These are phyloP conservation scores for Anacardium occidentale DNA, from an alignment of 345 rosid genomes.

Conservation along the genomic window DNA sequence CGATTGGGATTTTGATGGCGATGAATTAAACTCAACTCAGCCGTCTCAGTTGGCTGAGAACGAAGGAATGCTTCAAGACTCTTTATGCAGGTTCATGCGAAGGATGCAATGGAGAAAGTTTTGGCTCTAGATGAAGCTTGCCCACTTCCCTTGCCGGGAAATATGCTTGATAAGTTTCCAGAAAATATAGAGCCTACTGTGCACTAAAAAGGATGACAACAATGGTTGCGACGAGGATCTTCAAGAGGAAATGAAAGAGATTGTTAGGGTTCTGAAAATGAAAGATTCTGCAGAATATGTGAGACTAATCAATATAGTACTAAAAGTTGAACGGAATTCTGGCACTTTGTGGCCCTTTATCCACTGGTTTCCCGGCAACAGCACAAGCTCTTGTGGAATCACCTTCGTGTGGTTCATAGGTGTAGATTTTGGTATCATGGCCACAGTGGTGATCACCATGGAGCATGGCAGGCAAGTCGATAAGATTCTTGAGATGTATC, in stretches of 20 bases:
- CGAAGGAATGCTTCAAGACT: conserved; percentile 11
- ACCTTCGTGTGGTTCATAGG: conserved; percentile 19
- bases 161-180: conserved; percentile 39
- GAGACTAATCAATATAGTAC: conserved; percentile 35
- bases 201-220: background rate
- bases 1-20: conserved; percentile 4
- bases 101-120: conserved; percentile 38
- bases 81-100: conserved; percentile 24
- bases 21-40: conserved; percentile 7
- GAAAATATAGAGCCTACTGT: conserved; percentile 29
- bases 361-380: conserved; percentile 32
- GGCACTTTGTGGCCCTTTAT: conserved; percentile 34
- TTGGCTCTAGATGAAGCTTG: conserved; percentile 45
- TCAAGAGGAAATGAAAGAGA: conserved; percentile 44
- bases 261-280: conserved; percentile 34
- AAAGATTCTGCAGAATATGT: conserved; percentile 47
- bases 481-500: conserved; percentile 43
- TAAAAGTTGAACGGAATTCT: conserved; percentile 33
- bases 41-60: conserved; percentile 17
- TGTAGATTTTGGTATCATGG: conserved; percentile 24
- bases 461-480: conserved; percentile 44
- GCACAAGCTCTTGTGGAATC: conserved; percentile 31
- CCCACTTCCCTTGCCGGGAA: conserved; percentile 41
- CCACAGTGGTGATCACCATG: conserved; percentile 28
- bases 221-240: conserved; percentile 35